Evolutionary conservation across 441 rosid genomes (phyloP).

Genomic region (Syzygium syzygioides): DNA sequence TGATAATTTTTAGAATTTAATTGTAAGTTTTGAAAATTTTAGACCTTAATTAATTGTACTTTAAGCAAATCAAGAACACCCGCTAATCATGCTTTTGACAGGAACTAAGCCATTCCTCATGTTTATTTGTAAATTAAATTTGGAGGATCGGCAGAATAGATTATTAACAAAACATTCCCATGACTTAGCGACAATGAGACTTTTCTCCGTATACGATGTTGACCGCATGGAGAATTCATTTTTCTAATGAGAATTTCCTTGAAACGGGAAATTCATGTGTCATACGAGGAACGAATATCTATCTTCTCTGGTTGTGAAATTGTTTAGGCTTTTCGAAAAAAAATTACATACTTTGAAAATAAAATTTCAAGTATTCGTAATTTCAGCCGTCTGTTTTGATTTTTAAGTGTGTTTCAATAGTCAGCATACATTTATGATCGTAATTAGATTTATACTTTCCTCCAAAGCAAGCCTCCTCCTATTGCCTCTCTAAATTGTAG

Average conservation of each 20-base stretch:
- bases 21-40: too few species aligned
- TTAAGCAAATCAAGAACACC: neutral
- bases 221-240: neutral
- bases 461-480: neutral
- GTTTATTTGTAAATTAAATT: neutral
- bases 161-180: neutral
- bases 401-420: neutral
- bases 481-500: neutral
- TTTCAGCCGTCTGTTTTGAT: neutral
- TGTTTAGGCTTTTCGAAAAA: neutral
- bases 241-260: neutral
- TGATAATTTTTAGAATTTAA: too few species aligned
- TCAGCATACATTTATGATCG: too few species aligned
- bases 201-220: neutral
- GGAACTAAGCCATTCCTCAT: neutral
- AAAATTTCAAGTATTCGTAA: neutral
- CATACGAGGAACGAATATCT: neutral
- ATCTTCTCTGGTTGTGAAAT: neutral
- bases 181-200: neutral
- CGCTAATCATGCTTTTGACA: neutral
- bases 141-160: too few species aligned
- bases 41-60: neutral
- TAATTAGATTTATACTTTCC: neutral
- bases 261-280: neutral
- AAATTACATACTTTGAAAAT: neutral